A percentile compares a stretch with the other conserved stretches of the same genome.
phyloP scores from a whole-genome alignment of 2,329 filamentous ascomycete genomes.

The Colletotrichum limetticola region DNA sequence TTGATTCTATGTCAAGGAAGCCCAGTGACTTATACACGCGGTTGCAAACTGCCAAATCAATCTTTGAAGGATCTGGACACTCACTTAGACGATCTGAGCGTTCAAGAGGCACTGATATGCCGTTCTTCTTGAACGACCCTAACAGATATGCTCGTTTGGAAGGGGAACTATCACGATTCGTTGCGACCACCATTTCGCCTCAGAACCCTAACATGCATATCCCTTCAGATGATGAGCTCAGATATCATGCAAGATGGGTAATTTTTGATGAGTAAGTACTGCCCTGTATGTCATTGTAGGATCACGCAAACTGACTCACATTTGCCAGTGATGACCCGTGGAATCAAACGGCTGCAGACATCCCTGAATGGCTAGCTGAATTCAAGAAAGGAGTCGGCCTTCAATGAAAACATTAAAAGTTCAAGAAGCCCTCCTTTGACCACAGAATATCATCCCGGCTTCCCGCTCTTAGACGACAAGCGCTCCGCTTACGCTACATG shows the following conservation, averaged over 20 bases:
- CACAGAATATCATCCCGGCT: not conserved
- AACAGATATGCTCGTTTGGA: slow-evolving; percentile 41
- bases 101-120: slow-evolving; percentile 5
- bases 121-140: slow-evolving; percentile 39
- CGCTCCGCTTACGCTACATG: not conserved
- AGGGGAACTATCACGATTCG: slow-evolving; percentile 39
- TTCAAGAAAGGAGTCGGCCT: slow-evolving; percentile 30
- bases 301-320: not conserved
- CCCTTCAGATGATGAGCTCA: slow-evolving; percentile 48
- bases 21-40: slow-evolving; percentile 13
- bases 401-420: not conserved
- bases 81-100: not conserved
- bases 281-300: not conserved
- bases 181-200: slow-evolving; percentile 43
- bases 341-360: slow-evolving; percentile 34
- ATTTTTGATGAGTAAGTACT: slow-evolving; percentile 42
- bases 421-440: not conserved
- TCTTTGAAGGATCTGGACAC: not conserved
- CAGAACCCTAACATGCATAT: slow-evolving; percentile 43
- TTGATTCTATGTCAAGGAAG: not conserved
- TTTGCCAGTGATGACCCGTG: slow-evolving; percentile 27
- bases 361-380: slow-evolving; percentile 20
- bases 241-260: slow-evolving; percentile 47
- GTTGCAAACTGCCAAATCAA: slow-evolving; percentile 6
- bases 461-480: no score